Percentiles rank a stretch among this genome's conserved stretches.
Conservation (phyloP, 768 basidiomycete genomes). For the Lepiota brunneoincarnata region DNA sequence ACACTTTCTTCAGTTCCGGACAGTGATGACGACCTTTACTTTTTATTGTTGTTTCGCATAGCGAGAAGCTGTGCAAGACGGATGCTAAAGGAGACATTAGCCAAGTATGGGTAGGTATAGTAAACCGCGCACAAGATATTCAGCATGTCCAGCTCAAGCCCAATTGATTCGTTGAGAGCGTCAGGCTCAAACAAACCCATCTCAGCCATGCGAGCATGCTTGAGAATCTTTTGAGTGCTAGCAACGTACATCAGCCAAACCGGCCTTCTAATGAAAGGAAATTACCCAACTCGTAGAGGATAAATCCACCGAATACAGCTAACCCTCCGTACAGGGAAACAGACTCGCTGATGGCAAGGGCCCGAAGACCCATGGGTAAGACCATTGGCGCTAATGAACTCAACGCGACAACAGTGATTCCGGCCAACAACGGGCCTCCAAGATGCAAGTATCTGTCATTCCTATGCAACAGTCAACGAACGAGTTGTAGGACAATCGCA, state of each 20-base stretch:
- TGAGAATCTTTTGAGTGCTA: conserved; percentile 83
- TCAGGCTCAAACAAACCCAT: conserved; percentile 64
- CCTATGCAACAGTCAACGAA: conserved; percentile 21
- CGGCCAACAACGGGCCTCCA: conserved; percentile 86
- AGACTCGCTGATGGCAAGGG: conserved; percentile 71
- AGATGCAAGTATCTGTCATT: conserved; percentile 84
- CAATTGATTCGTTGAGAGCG: conserved; percentile 75
- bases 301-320: conserved; percentile 84
- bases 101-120: not conserved
- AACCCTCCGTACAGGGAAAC: conserved; percentile 86
- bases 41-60: conserved; percentile 61
- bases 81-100: conserved; percentile 41
- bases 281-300: conserved; percentile 73
- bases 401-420: conserved; percentile 84
- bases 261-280: not conserved
- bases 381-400: conserved; percentile 87
- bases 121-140: conserved; percentile 71
- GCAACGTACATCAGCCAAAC: conserved; percentile 5
- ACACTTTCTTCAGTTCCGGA: not conserved
- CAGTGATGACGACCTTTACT: conserved; percentile 25
- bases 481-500: not conserved
- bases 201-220: conserved; percentile 73
- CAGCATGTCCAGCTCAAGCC: conserved; percentile 82
- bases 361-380: conserved; percentile 78
- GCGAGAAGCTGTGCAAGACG: conserved; percentile 78